Percentiles rank a stretch among this genome's conserved stretches.
Evolutionary conservation across 2,329 filamentous ascomycete genomes (phyloP).

Genomic region (Phyllosticta citribraziliensis): DNA sequence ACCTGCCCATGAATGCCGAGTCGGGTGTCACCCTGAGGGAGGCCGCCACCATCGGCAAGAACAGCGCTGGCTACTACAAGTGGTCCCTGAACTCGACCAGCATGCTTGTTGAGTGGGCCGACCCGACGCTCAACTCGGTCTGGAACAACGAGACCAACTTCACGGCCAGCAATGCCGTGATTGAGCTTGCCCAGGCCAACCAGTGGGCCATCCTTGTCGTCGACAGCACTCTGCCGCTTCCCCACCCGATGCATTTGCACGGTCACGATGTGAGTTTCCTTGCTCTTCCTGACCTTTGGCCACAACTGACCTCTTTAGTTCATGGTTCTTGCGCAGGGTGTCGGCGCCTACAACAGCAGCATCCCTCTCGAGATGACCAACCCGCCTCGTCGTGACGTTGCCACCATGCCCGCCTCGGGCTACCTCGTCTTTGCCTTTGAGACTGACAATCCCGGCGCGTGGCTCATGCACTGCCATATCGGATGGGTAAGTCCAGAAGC

Average conservation of each 20-base stretch:
- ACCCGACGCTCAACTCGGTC: constrained; percentile 28
- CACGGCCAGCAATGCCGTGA: neutral
- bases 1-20: constrained; percentile 19
- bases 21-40: constrained; percentile 1
- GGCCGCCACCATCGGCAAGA: neutral
- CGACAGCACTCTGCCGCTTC: constrained; percentile 19
- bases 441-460: constrained; percentile 42
- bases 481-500: neutral
- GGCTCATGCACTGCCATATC: constrained; percentile 12
- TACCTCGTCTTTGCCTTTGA: constrained; percentile 45
- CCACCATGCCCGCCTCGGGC: constrained; percentile 15
- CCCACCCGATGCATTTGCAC: constrained; percentile 33
- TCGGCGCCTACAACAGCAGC: constrained; percentile 20
- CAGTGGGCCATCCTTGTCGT: constrained; percentile 2
- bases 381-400: constrained; percentile 27
- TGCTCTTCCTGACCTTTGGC: neutral
- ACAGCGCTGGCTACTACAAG: constrained; percentile 22
- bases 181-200: constrained; percentile 28
- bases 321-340: constrained; percentile 30
- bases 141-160: constrained; percentile 18
- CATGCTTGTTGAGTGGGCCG: constrained; percentile 26
- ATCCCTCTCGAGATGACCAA: constrained; percentile 27
- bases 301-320: constrained; percentile 17
- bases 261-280: constrained; percentile 23
- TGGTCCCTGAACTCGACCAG: constrained; percentile 31